A percentile compares a stretch with the other conserved stretches of the same genome.
These are phyloP conservation scores for Asterionellopsis glacialis DNA, from an alignment of 108 stramenopile species.

Conservation along the genomic window DNA sequence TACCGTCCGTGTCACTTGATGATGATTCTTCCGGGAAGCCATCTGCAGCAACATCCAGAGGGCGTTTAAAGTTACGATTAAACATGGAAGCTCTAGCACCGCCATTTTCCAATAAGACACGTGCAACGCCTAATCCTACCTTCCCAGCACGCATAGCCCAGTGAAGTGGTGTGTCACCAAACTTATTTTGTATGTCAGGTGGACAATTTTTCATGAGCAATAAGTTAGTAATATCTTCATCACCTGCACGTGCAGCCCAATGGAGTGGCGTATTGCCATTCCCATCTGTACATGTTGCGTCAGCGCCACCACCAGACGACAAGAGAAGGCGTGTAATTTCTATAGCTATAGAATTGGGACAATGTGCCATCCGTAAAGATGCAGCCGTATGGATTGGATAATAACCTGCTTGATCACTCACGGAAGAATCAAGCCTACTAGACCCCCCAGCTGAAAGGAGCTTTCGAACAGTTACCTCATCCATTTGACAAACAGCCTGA, in stretches of 20 bases:
- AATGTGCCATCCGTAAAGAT: conserved; percentile 45
- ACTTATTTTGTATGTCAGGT: conserved; percentile 67
- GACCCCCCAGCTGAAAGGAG: conserved; percentile 9
- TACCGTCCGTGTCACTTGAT: conserved; percentile 5
- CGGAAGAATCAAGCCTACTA: conserved; percentile 10
- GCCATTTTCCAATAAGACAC: conserved; percentile 65
- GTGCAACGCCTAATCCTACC: conserved; percentile 39
- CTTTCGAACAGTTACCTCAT: conserved; percentile 40
- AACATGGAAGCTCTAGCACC: conserved; percentile 61
- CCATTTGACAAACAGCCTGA: conserved; percentile 66
- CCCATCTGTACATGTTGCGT: conserved; percentile 47
- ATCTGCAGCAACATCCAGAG: conserved; percentile 82
- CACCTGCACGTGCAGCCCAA: conserved; percentile 82
- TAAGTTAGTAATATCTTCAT: conserved; percentile 49
- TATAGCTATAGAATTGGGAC: background rate
- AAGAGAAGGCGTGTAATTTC: conserved; percentile 54
- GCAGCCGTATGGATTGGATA: conserved; percentile 69
- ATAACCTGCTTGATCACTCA: conserved; percentile 52
- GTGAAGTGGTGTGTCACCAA: conserved; percentile 81
- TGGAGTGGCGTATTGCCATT: conserved; percentile 76
- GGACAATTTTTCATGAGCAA: conserved; percentile 61
- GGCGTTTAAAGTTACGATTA: conserved; percentile 61
- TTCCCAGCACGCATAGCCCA: conserved; percentile 80
- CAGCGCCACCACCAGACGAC: conserved; percentile 38
- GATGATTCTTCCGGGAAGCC: conserved; percentile 47